Evolutionary conservation across 2,329 filamentous ascomycete species (phyloP).

Genomic region (Fusarium equiseti): DNA sequence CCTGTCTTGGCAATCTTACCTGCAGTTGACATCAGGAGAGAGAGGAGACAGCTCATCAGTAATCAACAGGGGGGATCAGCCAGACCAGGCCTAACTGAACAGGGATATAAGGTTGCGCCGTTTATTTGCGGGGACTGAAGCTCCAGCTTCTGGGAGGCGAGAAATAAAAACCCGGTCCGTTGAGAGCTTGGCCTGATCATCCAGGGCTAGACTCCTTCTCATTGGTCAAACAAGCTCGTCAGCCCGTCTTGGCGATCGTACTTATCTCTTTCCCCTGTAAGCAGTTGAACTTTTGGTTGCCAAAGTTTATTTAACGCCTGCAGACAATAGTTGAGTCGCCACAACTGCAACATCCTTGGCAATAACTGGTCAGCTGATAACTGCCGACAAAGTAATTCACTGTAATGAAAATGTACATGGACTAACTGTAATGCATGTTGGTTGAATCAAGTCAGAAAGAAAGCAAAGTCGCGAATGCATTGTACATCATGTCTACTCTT

Average conservation of each 20-base stretch:
- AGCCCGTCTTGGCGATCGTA: constrained; percentile 23
- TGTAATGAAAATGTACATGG: no score
- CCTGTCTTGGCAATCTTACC: constrained; percentile 17
- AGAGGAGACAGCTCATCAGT: neutral
- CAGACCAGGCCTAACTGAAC: neutral
- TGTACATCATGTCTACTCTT: neutral
- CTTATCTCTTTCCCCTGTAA: neutral
- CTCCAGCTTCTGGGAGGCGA: neutral
- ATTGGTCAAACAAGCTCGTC: constrained; percentile 14
- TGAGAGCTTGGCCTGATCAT: neutral
- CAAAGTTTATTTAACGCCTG: constrained; percentile 1
- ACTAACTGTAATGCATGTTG: neutral
- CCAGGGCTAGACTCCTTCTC: constrained; percentile 11
- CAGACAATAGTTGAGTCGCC: constrained; percentile 5
- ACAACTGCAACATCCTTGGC: constrained; percentile 30
- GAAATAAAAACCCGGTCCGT: neutral
- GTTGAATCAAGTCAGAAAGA: neutral
- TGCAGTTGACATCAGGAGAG: constrained; percentile 30
- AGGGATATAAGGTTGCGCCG: constrained; percentile 14
- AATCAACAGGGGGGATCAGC: neutral
- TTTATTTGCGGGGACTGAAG: constrained; percentile 15
- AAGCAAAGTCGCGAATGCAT: neutral
- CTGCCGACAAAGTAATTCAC: neutral
- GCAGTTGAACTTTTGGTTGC: neutral
- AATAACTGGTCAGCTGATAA: constrained; percentile 15